Conservation (phyloP, 768 basidiomycete species). For the Boletus rufocinnamomeus region DNA sequence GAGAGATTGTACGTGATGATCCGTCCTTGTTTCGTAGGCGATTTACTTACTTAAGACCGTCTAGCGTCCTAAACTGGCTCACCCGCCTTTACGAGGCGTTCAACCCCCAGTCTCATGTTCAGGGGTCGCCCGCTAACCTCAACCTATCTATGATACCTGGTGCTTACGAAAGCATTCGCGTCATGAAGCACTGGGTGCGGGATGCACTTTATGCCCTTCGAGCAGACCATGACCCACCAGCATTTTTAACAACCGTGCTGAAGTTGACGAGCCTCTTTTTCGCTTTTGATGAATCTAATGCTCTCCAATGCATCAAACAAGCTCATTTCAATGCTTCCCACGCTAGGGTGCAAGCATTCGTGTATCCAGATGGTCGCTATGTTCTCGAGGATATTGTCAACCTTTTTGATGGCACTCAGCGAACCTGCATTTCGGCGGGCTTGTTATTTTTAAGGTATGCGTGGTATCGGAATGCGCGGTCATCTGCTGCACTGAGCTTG, state of each 20-base stretch:
- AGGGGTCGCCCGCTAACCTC: slow-evolving; percentile 46
- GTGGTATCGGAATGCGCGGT: too few species aligned
- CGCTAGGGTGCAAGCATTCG: too few species aligned
- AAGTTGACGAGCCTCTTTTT: slow-evolving; percentile 41
- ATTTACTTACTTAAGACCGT: not conserved
- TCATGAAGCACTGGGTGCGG: slow-evolving; percentile 49
- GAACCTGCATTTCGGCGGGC: too few species aligned
- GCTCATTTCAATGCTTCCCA: too few species aligned
- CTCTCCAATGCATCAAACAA: too few species aligned
- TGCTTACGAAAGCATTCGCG: too few species aligned
- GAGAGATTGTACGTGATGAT: slow-evolving; percentile 5
- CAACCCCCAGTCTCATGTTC: slow-evolving; percentile 45
- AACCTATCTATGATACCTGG: slow-evolving; percentile 41
- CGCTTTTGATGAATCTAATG: slow-evolving; percentile 39
- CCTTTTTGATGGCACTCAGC: too few species aligned
- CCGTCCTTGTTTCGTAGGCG: too few species aligned
- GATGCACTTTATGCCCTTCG: slow-evolving; percentile 39
- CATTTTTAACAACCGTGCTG: slow-evolving; percentile 44
- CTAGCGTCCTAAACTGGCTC: slow-evolving; percentile 40
- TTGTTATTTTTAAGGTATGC: too few species aligned
- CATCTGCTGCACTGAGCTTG: too few species aligned
- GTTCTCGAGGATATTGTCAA: too few species aligned
- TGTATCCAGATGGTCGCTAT: too few species aligned
- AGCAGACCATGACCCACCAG: slow-evolving; percentile 1
- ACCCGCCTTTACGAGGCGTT: slow-evolving; percentile 49